A percentile compares a stretch with the other conserved stretches of the same genome.
Conservation (phyloP, 1,284 basidiomycete species). For the Paramarasmius palmivorus region DNA sequence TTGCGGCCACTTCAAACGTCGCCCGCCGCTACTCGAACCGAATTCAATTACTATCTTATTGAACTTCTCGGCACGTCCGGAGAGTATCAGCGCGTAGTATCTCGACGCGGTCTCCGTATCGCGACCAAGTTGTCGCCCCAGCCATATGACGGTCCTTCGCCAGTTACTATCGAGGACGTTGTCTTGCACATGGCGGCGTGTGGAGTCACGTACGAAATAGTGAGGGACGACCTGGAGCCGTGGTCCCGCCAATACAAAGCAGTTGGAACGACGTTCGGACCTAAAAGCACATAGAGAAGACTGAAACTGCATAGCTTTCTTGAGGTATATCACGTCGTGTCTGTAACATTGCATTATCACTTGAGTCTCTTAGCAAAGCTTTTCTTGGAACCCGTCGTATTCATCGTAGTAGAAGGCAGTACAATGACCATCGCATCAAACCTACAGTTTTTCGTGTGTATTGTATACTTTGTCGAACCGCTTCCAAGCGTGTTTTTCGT, state of each 20-base stretch:
- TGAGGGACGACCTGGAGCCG: constrained; percentile 4
- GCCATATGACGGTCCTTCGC: not conserved
- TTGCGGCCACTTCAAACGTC: constrained; percentile 36
- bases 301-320: too few relatives aligned
- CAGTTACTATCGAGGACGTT: constrained; percentile 10
- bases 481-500: constrained; percentile 91
- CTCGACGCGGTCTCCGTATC: not conserved
- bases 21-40: constrained; percentile 29
- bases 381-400: too few relatives aligned
- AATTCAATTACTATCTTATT: constrained; percentile 36
- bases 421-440: not conserved
- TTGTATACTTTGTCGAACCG: constrained; percentile 60
- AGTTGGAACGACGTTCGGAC: not conserved
- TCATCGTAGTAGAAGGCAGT: too few relatives aligned
- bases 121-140: not conserved
- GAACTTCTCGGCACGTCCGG: constrained; percentile 35
- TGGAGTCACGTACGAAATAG: constrained; percentile 9
- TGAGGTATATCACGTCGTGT: too few relatives aligned
- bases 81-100: constrained; percentile 18
- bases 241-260: constrained; percentile 13
- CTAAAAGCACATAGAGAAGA: too few relatives aligned
- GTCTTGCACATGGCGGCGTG: constrained; percentile 12
- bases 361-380: too few relatives aligned
- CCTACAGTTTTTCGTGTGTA: not conserved
- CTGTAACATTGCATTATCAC: too few relatives aligned